phyloP scores from a whole-genome alignment of 371 early-diverging fungal genomes.

The Basidiobolus heterosporus region DNA sequence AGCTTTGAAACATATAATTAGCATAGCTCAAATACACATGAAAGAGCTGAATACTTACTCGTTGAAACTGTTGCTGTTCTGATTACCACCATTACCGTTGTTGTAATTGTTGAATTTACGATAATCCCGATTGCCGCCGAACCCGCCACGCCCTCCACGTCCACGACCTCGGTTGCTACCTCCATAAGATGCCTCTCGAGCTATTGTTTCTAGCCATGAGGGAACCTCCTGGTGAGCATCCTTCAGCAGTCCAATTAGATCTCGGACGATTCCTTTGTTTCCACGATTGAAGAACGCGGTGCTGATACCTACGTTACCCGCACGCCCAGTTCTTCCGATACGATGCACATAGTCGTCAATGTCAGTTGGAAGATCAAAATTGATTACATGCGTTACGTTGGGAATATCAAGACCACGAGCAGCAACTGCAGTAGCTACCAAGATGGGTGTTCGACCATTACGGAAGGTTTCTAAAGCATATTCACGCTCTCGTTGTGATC shows the following conservation, averaged over 20 bases:
- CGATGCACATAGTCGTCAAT: slow-evolving; percentile 95
- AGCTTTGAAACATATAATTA: too few relatives aligned
- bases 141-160: slow-evolving; percentile 20
- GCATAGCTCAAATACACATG: slow-evolving; percentile 7
- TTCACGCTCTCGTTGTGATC: slow-evolving; percentile 93
- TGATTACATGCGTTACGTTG: slow-evolving; percentile 79
- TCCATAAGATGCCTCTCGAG: slow-evolving; percentile 31
- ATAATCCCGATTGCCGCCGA: slow-evolving; percentile 11
- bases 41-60: slow-evolving; percentile 6
- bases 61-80: neutral
- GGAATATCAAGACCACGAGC: slow-evolving; percentile 95
- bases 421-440: slow-evolving; percentile 98
- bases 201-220: slow-evolving; percentile 51
- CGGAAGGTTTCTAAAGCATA: slow-evolving; percentile 81
- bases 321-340: slow-evolving; percentile 99
- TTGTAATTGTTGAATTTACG: slow-evolving; percentile 4
- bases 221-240: slow-evolving; percentile 84
- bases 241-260: slow-evolving; percentile 69
- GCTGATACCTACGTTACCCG: slow-evolving; percentile 84
- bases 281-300: slow-evolving; percentile 94
- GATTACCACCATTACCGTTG: slow-evolving; percentile 8
- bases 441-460: slow-evolving; percentile 73
- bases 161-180: slow-evolving; percentile 48
- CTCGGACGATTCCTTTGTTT: slow-evolving; percentile 75
- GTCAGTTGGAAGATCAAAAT: slow-evolving; percentile 89